Percentiles rank a stretch among this genome's conserved stretches.
These are phyloP conservation scores for Senecio squalidus DNA, from an alignment of 140 eudicot genomes.

Conservation along the genomic window DNA sequence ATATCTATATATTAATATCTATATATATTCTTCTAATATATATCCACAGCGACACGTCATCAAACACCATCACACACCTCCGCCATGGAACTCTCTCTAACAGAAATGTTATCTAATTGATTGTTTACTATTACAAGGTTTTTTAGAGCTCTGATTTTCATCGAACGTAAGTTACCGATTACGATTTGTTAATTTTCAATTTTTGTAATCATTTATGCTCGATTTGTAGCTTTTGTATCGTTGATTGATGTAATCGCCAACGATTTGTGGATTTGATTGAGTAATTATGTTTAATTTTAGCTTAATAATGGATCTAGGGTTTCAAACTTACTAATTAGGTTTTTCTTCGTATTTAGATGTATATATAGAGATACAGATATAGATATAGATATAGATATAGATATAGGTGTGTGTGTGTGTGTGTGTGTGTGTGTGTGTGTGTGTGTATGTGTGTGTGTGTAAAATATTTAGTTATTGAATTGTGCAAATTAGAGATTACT, in stretches of 20 bases:
- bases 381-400: too few relatives aligned
- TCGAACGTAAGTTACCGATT: background rate
- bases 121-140: background rate
- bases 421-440: too few relatives aligned
- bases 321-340: background rate
- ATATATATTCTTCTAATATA: background rate
- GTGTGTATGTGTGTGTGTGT: too few relatives aligned
- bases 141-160: background rate
- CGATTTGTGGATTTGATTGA: background rate
- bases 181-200: background rate
- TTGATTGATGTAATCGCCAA: background rate
- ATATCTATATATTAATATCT: background rate
- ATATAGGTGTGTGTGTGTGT: background rate
- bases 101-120: background rate
- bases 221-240: background rate
- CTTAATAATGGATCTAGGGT: slow-evolving; percentile 9
- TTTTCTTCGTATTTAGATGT: too few relatives aligned
- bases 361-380: too few relatives aligned
- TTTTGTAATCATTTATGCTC: background rate
- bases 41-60: background rate
- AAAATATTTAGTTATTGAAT: too few relatives aligned
- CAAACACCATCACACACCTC: background rate
- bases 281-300: background rate
- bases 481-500: background rate
- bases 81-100: slow-evolving; percentile 1